Evolutionary conservation across 768 basidiomycete genomes (phyloP), one percentile per base, ranked within the genome.

Genomic region (Lactifluus piperatus): DNA sequence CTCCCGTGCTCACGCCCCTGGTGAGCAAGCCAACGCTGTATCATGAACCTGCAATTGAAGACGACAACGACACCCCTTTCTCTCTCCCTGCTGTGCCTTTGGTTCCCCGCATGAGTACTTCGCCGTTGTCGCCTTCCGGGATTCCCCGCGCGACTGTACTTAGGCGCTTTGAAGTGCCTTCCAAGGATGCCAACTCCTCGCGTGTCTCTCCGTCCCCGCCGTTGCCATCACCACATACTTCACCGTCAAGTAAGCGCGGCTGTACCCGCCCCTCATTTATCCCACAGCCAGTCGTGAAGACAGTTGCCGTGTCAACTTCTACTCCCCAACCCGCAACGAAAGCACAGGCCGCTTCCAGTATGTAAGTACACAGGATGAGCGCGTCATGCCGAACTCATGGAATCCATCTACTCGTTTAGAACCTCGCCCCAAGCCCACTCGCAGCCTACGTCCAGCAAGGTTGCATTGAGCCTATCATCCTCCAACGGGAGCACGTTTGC

Each of bases 191-290:
- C 54, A 60, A 51, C 32, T 52, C 65, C 18, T 61, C 71, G 3
- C 59, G 64, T 1, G 56, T 69, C n/a, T 65, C 70, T 16, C 70
- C 71, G 18, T 71, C 73, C 11, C 75, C 76, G 32, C 68, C 73
- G 2, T 74, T 70, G 61, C 61, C 61, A 26, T 65, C 68, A 44
- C 64, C 69, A 22, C 79, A 76, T 64, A 69, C 74, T 20, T 82
- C 81, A 0, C 80, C 82, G 44, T 79, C 82, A 4, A 73, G 71
- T 24, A 84, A 81, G 70, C 81, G 80, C 56, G 76, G 73, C 6
- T 75, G 75, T 18, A 65, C 68, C 5, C 66, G 72, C 36, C 74
- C 79, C 7, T 81, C 85, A 5, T 82, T 82, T 65, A 84, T 86
- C 49, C 84, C 85, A 45, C 85, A 85, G 58, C 76, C 79, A 8